Evolutionary conservation across 148 eudicot species (phyloP), one percentile per base, ranked within the genome.

Genomic region (Vaccinium myrtillus): DNA sequence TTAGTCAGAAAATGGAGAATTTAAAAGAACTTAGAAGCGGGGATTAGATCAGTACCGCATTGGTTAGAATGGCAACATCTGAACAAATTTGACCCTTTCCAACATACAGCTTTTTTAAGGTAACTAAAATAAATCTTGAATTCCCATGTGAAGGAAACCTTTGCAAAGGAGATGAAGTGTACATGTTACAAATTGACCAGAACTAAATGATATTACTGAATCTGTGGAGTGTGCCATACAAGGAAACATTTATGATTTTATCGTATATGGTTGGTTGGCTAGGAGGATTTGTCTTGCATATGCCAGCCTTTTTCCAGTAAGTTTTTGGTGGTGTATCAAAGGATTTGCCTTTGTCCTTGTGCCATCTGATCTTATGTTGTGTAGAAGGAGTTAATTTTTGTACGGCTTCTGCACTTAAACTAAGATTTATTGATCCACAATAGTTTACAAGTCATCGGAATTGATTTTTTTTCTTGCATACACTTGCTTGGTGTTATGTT

Each of bases 1-100:
- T 23, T 1, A 51, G 43, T 23, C 27, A 50, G 76, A 74, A 75
- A 58, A 58, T 51, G 75, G 67, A 79, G 84, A 75, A 59, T 21
- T 63, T 79, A 79, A 9, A 84, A 19, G 61, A 39, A 67, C 58
- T 27, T 53, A 43, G 51, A 53, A 65, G 21, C 19, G 48, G 55
- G 23, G 49, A 39, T 43, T 43, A 18, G 51, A 67, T 67, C 36
- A 53, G 82, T 79, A 49, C 48, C n/a, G 18, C 27, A 46, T 69
- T 70, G 74, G 83, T 80, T 73, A 80, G 83, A 56, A n/a, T 50
- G 80, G 23, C 71, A 8, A 54, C 75, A 55, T 80, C 83, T 69
- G n/a, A 23, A 84, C 25, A 70, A 79, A 43, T 79, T 30, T 84
- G 86, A 71, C 56, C 79, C 67, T 81, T 65, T 74, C 63, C 80